phyloP scores from a whole-genome alignment of 768 basidiomycete species.

The Lactarius tabidus region DNA sequence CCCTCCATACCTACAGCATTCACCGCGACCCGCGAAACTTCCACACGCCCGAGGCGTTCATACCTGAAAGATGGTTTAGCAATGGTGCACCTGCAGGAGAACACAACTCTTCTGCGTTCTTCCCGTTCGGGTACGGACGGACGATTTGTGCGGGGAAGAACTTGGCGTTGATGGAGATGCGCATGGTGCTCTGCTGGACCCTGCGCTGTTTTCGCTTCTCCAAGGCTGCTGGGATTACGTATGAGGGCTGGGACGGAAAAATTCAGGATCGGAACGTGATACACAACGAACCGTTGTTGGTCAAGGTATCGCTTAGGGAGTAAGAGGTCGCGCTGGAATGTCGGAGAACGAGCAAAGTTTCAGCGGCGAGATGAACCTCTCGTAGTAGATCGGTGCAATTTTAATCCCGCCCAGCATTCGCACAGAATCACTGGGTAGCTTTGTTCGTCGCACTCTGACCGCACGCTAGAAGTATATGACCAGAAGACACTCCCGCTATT shows the following conservation, averaged over 20 bases:
- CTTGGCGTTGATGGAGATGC: conserved; percentile 24
- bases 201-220: neutral
- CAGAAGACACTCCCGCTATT: too few species aligned
- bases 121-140: conserved; percentile 26
- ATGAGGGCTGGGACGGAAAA: neutral
- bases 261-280: neutral
- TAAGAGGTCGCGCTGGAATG: neutral
- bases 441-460: too few species aligned
- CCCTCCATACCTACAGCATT: neutral
- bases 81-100: neutral
- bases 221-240: neutral
- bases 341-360: neutral
- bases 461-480: too few species aligned
- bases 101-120: conserved; percentile 20
- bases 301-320: neutral
- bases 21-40: conserved; percentile 6
- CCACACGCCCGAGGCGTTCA: neutral
- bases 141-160: conserved; percentile 24
- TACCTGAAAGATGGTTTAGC: neutral
- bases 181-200: neutral
- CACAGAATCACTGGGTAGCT: too few species aligned
- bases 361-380: neutral
- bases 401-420: neutral
- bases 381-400: neutral
- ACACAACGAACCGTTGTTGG: neutral